phyloP scores from a whole-genome alignment of 1,284 basidiomycete species.

The Sanghuangporus weigelae region DNA sequence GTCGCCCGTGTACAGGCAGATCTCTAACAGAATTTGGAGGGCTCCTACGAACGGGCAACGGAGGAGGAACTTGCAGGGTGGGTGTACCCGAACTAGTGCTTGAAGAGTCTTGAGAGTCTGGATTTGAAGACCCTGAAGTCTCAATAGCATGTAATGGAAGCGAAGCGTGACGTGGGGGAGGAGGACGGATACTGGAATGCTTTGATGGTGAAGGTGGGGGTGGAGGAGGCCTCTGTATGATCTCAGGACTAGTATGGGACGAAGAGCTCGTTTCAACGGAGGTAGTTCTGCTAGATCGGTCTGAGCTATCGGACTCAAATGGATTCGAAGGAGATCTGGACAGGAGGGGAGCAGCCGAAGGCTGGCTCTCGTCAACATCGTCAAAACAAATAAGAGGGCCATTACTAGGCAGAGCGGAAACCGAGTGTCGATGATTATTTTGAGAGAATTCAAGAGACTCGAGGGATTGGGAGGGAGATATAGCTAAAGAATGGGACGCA shows the following conservation, averaged over 20 bases:
- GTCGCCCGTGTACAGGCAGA: constrained; percentile 18
- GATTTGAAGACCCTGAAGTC: not conserved
- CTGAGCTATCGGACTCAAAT: not conserved
- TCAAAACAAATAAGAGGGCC: constrained; percentile 10
- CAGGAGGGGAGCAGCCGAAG: constrained; percentile 14
- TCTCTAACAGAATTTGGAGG: constrained; percentile 6
- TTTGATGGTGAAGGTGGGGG: constrained; percentile 13
- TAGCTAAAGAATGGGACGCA: constrained; percentile 8
- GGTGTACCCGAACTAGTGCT: constrained; percentile 15
- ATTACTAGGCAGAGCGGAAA: not conserved
- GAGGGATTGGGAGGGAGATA: not conserved
- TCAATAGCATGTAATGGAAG: constrained; percentile 1
- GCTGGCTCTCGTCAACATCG: not conserved
- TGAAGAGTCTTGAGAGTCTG: not conserved
- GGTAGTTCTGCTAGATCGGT: not conserved
- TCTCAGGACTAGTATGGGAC: not conserved
- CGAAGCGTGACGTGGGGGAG: constrained; percentile 15
- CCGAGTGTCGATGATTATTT: constrained; percentile 8
- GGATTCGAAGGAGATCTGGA: constrained; percentile 4
- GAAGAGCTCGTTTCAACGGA: not conserved
- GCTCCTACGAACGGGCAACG: constrained; percentile 16
- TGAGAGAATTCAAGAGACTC: not conserved
- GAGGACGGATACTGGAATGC: constrained; percentile 3
- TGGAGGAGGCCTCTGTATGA: constrained; percentile 9
- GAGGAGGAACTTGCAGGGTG: constrained; percentile 18